A percentile compares a stretch with the other conserved stretches of the same genome.
These are phyloP conservation scores for Pseudogymnoascus sp. DNA, from an alignment of 2,329 filamentous ascomycete genomes.

Conservation along the genomic window DNA sequence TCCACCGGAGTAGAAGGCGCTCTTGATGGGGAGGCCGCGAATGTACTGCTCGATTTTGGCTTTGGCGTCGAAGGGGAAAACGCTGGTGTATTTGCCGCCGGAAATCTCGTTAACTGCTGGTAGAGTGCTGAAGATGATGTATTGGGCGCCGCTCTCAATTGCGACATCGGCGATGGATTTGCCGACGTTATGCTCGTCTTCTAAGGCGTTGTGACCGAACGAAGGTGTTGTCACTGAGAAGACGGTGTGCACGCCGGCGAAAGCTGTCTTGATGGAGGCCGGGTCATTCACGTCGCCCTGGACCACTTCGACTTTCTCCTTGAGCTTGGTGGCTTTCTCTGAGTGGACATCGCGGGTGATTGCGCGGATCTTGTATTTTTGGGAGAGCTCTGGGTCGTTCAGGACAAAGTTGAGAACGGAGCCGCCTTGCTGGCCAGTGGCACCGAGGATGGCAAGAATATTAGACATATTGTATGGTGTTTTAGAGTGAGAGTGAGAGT, in stretches of 20 bases:
- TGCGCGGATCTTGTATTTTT: conserved; percentile 39
- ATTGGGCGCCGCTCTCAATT: conserved; percentile 31
- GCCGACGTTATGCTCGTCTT: conserved; percentile 31
- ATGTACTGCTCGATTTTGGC: conserved; percentile 27
- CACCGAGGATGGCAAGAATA: conserved; percentile 36
- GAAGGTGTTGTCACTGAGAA: conserved; percentile 39
- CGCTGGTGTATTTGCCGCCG: conserved; percentile 29
- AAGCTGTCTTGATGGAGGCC: conserved; percentile 32
- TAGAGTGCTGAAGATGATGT: conserved; percentile 36
- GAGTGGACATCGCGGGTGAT: conserved; percentile 39
- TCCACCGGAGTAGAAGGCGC: conserved; percentile 38
- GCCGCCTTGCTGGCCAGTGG: conserved; percentile 44
- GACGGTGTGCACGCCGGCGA: conserved; percentile 38
- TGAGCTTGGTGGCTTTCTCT: conserved; percentile 28
- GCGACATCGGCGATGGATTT: conserved; percentile 36
- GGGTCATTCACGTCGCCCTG: conserved; percentile 35
- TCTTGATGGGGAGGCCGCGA: conserved; percentile 32
- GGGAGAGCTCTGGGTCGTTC: conserved; percentile 34
- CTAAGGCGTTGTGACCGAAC: conserved; percentile 25
- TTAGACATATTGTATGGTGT: background rate
- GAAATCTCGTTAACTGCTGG: conserved; percentile 29
- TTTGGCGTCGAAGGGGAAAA: conserved; percentile 29
- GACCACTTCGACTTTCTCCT: conserved; percentile 28
- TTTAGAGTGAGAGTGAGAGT: background rate
- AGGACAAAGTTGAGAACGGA: conserved; percentile 39